Base-by-base conservation (phyloP, 1,139 yeast species). In the Lizanozyma gosingica region DNA sequence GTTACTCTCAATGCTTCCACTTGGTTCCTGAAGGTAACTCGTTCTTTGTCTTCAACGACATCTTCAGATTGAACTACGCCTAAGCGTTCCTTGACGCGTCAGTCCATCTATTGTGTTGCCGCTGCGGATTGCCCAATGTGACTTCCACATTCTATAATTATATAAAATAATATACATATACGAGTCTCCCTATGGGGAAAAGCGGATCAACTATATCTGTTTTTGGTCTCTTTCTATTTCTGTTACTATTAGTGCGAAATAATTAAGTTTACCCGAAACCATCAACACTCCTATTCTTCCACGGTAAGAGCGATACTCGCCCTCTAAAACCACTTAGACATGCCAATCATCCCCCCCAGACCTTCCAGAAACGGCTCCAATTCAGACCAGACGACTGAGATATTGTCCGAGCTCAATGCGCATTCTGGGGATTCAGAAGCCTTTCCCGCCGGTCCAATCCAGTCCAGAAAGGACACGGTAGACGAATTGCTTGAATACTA, bases 1-100 rank as follows among this genome's bases (percentile, higher is more conserved):
- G 95, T 66, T 92, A 88, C 67, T 86, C 97, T 33, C 98, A 92
- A 70, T 95, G 87, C 37, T 92, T 92, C 80, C 98, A 92, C 61
- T 79, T 92, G 68, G 82, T 88, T 49, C 97, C 96, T 48, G 98
- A 92, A 45, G 88, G 83, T 41, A 78, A 76, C 58, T 83, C 94
- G 35, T 92, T 87, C 74, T 92, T 80, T 57, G 98, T 92, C 47
- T 84, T 87, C 68, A 94, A 92, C 67, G 98, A 94, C 61, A 86
- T 92, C 52, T 92, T 92, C 78, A 86, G 97, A 74, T 80, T 92
- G 62, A 84, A 84, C 73, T 85, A 85, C 68, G 73, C 78, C 41
- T 22, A 22, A 22, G 29, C 29, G 29, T 6, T 22, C 9, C 29
- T 66, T 62, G 45, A 34, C 38, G 29, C 14, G 22, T 3, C 18